Conservation (phyloP, 2,329 filamentous ascomycete species). For the Diaporthe amygdali region DNA sequence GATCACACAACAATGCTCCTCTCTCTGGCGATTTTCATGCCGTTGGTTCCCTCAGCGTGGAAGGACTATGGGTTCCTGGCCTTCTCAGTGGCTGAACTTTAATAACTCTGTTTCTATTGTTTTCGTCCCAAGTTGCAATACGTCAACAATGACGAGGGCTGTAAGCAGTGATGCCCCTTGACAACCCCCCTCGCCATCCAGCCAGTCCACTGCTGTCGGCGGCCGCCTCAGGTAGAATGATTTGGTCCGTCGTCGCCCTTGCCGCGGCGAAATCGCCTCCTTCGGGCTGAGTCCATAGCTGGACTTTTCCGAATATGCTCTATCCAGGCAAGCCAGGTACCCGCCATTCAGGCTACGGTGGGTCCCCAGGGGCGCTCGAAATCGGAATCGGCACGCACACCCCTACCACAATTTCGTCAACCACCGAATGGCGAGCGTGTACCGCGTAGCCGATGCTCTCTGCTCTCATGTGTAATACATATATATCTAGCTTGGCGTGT, state of each 20-base stretch:
- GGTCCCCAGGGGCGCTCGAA: conserved; percentile 5
- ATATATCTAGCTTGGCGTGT: not conserved
- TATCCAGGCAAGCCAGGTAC: not conserved
- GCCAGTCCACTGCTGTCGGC: not conserved
- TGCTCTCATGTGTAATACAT: not conserved
- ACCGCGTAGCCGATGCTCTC: too few species aligned
- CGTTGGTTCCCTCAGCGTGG: not conserved
- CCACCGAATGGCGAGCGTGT: not conserved
- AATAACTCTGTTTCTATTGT: too few species aligned
- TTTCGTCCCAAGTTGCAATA: not conserved
- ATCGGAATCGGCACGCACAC: conserved; percentile 9
- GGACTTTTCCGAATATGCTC: not conserved
- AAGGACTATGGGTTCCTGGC: too few species aligned
- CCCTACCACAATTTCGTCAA: conserved; percentile 11
- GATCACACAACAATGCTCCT: too few species aligned
- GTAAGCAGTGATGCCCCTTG: not conserved
- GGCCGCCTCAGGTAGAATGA: not conserved
- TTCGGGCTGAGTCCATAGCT: not conserved
- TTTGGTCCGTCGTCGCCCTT: not conserved
- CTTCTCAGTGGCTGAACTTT: too few species aligned
- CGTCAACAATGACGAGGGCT: conserved; percentile 14
- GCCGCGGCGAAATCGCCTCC: not conserved
- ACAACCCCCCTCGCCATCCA: not conserved
- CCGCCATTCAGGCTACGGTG: not conserved
- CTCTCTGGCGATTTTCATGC: not conserved